These are phyloP conservation scores for Elsinoe arachidis DNA, from an alignment of 2,329 filamentous ascomycete genomes.

Conservation along the genomic window DNA sequence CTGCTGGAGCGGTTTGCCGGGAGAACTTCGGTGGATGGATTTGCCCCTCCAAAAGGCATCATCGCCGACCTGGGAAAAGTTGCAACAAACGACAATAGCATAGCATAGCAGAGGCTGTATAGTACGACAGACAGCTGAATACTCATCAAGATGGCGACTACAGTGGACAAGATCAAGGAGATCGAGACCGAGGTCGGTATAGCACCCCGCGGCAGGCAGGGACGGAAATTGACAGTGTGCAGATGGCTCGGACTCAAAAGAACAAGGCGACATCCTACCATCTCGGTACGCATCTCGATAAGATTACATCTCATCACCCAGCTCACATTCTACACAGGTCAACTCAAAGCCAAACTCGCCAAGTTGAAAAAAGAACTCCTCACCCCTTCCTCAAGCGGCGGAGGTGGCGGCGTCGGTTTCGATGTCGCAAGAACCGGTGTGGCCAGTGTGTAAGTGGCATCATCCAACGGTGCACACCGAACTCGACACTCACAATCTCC, in stretches of 20 bases:
- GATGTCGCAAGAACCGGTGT: constrained; percentile 97
- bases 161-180: constrained; percentile 98
- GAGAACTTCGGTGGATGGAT: neutral
- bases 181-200: constrained; percentile 81
- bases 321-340: constrained; percentile 39
- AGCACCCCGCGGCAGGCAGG: constrained; percentile 16
- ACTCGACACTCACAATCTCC: constrained; percentile 2
- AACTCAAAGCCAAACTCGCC: constrained; percentile 95
- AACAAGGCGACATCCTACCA: constrained; percentile 94
- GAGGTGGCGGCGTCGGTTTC: constrained; percentile 82
- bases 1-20: neutral
- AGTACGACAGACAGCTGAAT: neutral
- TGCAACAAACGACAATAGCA: neutral
- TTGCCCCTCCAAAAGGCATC: constrained; percentile 10
- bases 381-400: constrained; percentile 68
- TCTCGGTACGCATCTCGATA: constrained; percentile 49
- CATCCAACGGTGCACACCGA: neutral
- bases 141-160: constrained; percentile 72
- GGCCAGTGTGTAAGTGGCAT: constrained; percentile 61
- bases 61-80: neutral
- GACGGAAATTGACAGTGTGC: constrained; percentile 22
- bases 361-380: constrained; percentile 95
- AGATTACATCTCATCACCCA: too few relatives aligned
- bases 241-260: constrained; percentile 96
- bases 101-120: neutral